Percentiles rank a stretch among this genome's conserved stretches.
Conservation (phyloP, 2,329 filamentous ascomycete species). For the Dendryphion nanum region DNA sequence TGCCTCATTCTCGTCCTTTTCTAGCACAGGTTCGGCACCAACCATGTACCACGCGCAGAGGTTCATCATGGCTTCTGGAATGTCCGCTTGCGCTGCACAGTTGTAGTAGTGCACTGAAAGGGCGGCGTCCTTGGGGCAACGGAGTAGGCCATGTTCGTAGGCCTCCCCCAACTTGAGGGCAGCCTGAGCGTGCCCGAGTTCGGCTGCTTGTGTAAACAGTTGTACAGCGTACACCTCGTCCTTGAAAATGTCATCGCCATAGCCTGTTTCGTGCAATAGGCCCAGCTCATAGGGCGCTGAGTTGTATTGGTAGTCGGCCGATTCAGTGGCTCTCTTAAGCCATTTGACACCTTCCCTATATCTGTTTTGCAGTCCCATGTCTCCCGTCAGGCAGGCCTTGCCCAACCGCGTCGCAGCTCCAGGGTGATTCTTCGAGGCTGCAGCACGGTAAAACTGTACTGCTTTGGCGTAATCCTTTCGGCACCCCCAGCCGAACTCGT, state of each 20-base stretch:
- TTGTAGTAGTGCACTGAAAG: slow-evolving; percentile 98
- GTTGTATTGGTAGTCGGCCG: slow-evolving; percentile 89
- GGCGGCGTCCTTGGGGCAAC: slow-evolving; percentile 85
- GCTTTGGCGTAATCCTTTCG: slow-evolving; percentile 87
- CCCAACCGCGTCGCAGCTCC: slow-evolving; percentile 92
- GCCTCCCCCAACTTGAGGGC: slow-evolving; percentile 90
- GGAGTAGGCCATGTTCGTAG: slow-evolving; percentile 87
- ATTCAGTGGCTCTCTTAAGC: slow-evolving; percentile 89
- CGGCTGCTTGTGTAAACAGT: slow-evolving; percentile 89
- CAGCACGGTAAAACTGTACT: slow-evolving; percentile 86
- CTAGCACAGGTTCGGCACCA: slow-evolving; percentile 84
- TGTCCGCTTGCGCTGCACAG: slow-evolving; percentile 78
- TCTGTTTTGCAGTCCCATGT: slow-evolving; percentile 78
- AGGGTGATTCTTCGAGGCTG: slow-evolving; percentile 90
- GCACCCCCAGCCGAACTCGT: slow-evolving; percentile 97
- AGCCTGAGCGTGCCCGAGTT: slow-evolving; percentile 84
- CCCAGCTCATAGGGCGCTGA: slow-evolving; percentile 88
- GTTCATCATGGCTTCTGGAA: slow-evolving; percentile 93
- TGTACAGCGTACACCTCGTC: slow-evolving; percentile 90
- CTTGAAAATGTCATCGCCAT: slow-evolving; percentile 88
- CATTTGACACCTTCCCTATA: slow-evolving; percentile 94
- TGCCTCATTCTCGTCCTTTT: slow-evolving; percentile 93
- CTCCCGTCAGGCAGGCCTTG: slow-evolving; percentile 83
- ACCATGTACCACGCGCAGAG: slow-evolving; percentile 98
- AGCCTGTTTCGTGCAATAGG: slow-evolving; percentile 86